Evolutionary conservation across 345 rosid species (phyloP), one percentile per base, ranked within the genome.

Genomic region (Linum usitatissimum): DNA sequence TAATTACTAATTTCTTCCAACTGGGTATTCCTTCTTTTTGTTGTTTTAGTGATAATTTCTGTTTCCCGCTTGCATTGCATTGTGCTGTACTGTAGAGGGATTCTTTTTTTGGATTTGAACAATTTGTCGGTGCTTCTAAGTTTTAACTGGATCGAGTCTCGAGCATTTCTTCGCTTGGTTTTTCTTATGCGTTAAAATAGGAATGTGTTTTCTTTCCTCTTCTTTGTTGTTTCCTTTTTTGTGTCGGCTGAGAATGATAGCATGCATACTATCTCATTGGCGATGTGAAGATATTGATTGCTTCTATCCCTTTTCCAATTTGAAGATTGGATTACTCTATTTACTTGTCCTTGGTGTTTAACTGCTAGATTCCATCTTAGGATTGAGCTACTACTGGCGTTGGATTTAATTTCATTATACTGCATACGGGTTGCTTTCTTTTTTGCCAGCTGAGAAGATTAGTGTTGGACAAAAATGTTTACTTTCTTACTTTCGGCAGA

Each of bases 371-470:
- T 62, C 57, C 55, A 53, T 68, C 21, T 65, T 65, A 5, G 56
- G 40, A 48, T 51, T 53, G 59, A 30, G 34, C 55, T 18, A n/a
- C 9, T 42, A 17, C 23, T 63, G 61, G 57, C 2, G 28, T 23
- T 23, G 1, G 28, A 2, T 23, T 23, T 0, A 23, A 23, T 23
- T 23, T 36, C 10, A 68, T 30, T 13, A 15, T 62, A 45, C 14
- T 30, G 1, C 20, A 34, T 58, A 23, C 28, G 2, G 1, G 28
- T 23, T 23, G 28, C 28, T 12, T 1, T 66, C 55, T 71, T 66
- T 48, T 65, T 65, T 69, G 68, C 17, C 65, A 23, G 70, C 39
- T 57, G 30, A 42, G 67, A 67, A 67, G 54, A 36, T 60, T 51
- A 10, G 59, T 55, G 15, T 23, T 62, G 48, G 57, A 9, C 0